Evolutionary conservation across 257 asterid genomes (phyloP), one percentile per base, ranked within the genome.

Genomic region (Solanum piurae): DNA sequence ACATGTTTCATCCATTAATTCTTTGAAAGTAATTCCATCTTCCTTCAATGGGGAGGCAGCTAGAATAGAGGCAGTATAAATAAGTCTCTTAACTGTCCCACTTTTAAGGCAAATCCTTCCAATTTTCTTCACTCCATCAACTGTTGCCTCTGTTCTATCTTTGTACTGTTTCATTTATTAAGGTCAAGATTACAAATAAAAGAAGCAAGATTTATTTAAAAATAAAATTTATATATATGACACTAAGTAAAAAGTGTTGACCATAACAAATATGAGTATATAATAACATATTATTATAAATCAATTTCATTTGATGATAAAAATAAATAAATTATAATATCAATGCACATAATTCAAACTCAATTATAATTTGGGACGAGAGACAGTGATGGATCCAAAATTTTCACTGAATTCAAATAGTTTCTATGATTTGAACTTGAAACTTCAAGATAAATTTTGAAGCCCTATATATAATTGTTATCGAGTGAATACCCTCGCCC

Each of bases 1-100:
- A 86, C 98, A 93, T 27, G 92, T 87, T 88, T 94, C 95, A 55
- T 92, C 96, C 75, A 94, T 46, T 75, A 66, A 12, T 36, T 92
- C 91, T 88, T 90, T 90, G 80, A 80, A 94, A 72, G 91, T 87
- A 12, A 89, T 85, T 49, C 92, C 94, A 74, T 91, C 92, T 5
- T 87, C 90, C 55, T 87, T 89, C 42, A 93, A 52, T 5, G 93
- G 93, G 1, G 95, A 89, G 23, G 96, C 92, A 10, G 94, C 91
- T 86, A 87, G 77, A 6, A 93, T 92, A 2, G 94, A 72, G 87
- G 94, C 95, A 3, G 96, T 91, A 89, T 91, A 93, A 29, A 93
- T 87, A 29, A 92, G 72, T 73, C 55, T 90, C 71, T 75, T 93
- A 44, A 93, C 95, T 9, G 91, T 92, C 5, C 88, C 90, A 1